Evolutionary conservation across 1,284 basidiomycete genomes (phyloP), one percentile per base, ranked within the genome.

Genomic region (Ceratobasidium sp.): DNA sequence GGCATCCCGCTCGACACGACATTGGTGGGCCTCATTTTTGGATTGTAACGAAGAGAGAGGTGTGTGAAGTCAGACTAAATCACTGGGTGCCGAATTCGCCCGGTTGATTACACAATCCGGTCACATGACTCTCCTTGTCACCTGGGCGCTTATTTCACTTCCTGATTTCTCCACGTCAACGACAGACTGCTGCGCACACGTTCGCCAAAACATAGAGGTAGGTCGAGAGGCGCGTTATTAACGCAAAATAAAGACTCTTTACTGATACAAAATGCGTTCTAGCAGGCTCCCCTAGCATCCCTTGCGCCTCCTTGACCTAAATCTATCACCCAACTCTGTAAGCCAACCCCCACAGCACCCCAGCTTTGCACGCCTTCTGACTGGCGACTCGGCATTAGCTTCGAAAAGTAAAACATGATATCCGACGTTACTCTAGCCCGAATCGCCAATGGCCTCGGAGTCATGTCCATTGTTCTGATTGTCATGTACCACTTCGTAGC

Each of bases 401-500:
- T 34, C 31, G 15, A 17, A n/a, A 7, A 15, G 50, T 22, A 42
- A 53, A 56, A 31, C 20, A 81, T 81, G 91, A 94, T 94, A 68
- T 86, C 85, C 53, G 88, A 94, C 80, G 80, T 84, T 71, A 92
- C 92, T 15, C 83, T 96, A 22, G 93, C 92, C 78, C 84, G 85
- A 71, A 84, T 96, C 58, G 91, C 94, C 52, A 96, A 95, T 80
- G 83, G 86, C 32, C 87, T 94, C 20, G 93, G 93, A 42, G 80
- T 88, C n/a, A 81, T 92, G 42, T 90, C 93, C 40, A 92, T 95
- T 86, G 74, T 92, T 72, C 87, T 90, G 4, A 89, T 93, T 71
- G 87, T 96, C 64, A 85, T 86, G 47, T 96, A 94, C 79, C 94
- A 96, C 80, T 87, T 96, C 74, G 82, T 96, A 69, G 87, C 91